A percentile compares a stretch with the other conserved stretches of the same genome.
Evolutionary conservation across 169 alveolate species (phyloP).

Genomic region (Plasmodium vivax): DNA sequence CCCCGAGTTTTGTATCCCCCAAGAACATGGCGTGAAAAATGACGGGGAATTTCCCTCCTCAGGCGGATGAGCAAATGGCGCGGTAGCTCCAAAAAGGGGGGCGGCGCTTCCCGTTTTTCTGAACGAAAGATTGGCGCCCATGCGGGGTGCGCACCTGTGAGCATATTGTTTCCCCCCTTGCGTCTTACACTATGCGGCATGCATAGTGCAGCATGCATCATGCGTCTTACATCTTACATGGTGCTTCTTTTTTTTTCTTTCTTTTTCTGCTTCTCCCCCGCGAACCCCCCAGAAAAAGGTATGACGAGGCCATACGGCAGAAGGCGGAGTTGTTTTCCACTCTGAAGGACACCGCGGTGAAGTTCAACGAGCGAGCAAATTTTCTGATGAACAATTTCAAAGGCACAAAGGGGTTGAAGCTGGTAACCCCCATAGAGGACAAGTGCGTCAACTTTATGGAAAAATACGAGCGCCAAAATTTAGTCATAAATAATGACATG

Average conservation of each 20-base stretch:
- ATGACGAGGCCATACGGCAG: conserved; percentile 15
- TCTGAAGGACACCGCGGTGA: conserved; percentile 36
- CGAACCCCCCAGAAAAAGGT: conserved; percentile 15
- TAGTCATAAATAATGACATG: conserved; percentile 8
- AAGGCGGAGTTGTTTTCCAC: conserved; percentile 11
- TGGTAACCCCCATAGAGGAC: conserved; percentile 35
- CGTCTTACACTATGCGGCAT: background rate
- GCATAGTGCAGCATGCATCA: no score
- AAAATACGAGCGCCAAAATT: conserved; percentile 13
- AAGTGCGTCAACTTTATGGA: background rate
- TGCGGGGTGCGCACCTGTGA: background rate
- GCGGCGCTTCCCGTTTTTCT: background rate
- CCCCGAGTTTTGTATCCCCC: background rate
- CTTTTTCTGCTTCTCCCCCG: background rate
- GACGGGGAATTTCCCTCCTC: background rate
- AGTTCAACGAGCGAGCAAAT: conserved; percentile 41
- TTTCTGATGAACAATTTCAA: conserved; percentile 28
- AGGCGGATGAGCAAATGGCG: background rate
- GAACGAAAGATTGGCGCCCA: background rate
- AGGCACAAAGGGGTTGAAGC: conserved; percentile 30
- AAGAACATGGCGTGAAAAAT: background rate
- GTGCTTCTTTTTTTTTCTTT: background rate
- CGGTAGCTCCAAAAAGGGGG: background rate
- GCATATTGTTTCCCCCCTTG: background rate
- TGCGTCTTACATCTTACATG: no score